Base-by-base conservation (phyloP, 371 early-diverging fungal species). In the Mortierella sp. region DNA sequence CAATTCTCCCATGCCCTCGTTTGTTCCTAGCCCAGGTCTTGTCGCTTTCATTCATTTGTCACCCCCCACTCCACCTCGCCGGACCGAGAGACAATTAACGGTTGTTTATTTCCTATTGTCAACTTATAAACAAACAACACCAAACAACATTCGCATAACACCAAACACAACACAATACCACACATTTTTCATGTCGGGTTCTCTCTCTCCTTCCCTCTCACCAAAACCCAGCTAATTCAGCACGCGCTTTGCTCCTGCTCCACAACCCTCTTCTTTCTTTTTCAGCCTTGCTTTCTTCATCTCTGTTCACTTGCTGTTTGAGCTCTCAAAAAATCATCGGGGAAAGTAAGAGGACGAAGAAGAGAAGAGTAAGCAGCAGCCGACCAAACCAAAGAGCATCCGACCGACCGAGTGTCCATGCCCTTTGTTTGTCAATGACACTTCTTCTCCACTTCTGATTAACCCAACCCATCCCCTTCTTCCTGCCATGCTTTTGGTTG, bases 261-360 rank as follows among this genome's bases (percentile, higher is more conserved):
- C 68, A 68, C 68, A 68, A 42, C 44, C 42, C 10, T 14, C 21
- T 7, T 21, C 21, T 31, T 31, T 19, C 60, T 31, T 31, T 34
- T 28, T 38, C n/a, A 48, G 48, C 48, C 48, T 48, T 48, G 8
- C 31, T n/a, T 21, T 44, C 34, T 48, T 19, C 21, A 38, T 38
- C n/a, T 52, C 45, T 52, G 38, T 63, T 50, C 79, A 19, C 63
- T 55, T 47, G 28, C 50, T 34, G 44, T 70, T 34, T n/a, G 24
- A 38, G 79, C 78, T 60, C 77, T 77, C 65, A 57, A 28, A 19
- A 44, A 44, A 72, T 26, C 72, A 44, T 72, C 72, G 48, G 48
- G 45, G 72, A 71, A 11, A 26, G 72, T 16, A 16, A 50, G 14
- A 50, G 47, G 10, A 8, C 24, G 44, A 26, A 16, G 21, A 9